A percentile compares a stretch with the other conserved stretches of the same genome.
Evolutionary conservation across 495 filamentous ascomycete genomes (phyloP).

Genomic region (Xylaria longipes): DNA sequence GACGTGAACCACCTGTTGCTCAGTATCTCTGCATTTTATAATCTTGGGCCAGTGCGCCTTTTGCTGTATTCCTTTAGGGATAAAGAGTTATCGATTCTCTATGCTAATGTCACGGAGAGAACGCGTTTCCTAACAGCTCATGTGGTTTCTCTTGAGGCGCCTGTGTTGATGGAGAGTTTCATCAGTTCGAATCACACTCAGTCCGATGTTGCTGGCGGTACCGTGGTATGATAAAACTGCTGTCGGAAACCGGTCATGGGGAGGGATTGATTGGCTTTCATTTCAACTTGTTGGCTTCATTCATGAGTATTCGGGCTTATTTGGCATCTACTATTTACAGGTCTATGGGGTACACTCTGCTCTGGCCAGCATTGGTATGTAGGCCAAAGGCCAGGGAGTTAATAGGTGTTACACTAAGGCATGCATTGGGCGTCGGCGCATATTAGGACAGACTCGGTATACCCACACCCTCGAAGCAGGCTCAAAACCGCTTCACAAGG

Average conservation of each 20-base stretch:
- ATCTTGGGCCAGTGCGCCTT: neutral
- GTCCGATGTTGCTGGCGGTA: neutral
- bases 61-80: neutral
- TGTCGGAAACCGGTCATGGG: conserved; percentile 8
- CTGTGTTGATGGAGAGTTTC: neutral
- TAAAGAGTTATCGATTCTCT: neutral
- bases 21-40: neutral
- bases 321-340: conserved; percentile 3
- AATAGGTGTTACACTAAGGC: conserved; percentile 11
- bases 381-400: neutral
- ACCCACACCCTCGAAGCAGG: conserved; percentile 9
- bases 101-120: neutral
- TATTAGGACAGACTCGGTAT: conserved; percentile 16
- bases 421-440: conserved; percentile 11
- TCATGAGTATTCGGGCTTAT: conserved; percentile 1
- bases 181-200: neutral
- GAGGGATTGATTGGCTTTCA: neutral
- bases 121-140: neutral
- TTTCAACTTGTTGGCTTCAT: neutral
- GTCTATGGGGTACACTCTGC: conserved; percentile 5
- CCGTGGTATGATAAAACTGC: neutral
- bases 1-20: conserved; percentile 21
- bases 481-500: conserved; percentile 15
- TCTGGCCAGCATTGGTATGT: neutral
- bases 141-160: neutral